Evolutionary conservation across 192 early-diverging fungal species (phyloP), one percentile per base, ranked within the genome.

Genomic region (Gigaspora rosea): DNA sequence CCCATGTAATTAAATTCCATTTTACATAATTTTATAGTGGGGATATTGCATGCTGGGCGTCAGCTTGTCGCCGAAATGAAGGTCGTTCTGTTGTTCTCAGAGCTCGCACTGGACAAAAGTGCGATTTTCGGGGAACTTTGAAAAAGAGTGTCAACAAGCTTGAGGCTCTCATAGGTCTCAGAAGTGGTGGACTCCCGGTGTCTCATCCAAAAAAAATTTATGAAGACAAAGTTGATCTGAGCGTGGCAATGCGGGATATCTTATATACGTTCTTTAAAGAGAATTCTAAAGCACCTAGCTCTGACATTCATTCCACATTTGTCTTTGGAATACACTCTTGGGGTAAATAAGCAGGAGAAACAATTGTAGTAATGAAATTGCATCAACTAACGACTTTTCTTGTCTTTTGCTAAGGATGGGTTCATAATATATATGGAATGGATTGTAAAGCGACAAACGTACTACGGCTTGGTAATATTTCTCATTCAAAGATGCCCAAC

Each of bases 381-480:
- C 22, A 36, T n/a, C 10, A 71, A 48, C 47, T 56, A 71, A 51
- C 22, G 51, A 51, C 32, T 50, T 71, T 71, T 71, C 12, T 67
- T 71, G 51, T 35, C 32, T 41, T 56, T 35, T 71, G 69, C 27
- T 68, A 71, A 71, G 69, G 69, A 35, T 71, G 69, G 69, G 51
- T 33, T 56, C 58, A 74, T 62, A 49, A 74, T 15, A 48, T 49
- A n/a, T 74, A 74, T 32, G 59, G 57, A 12, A 74, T 74, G 72
- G 77, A 78, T 36, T 78, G 77, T 48, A 68, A 69, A 48, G 77
- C 77, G 22, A 78, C 67, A 9, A 78, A 78, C 51, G 8, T 78
- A 49, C 16, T 68, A 51, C 56, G 77, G n/a, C 32, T 74, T 41
- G 58, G 72, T 52, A 47, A 36, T 27, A 13, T 74, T 62, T 74